A percentile compares a stretch with the other conserved stretches of the same genome.
These are phyloP conservation scores for Sporothrix luriei DNA, from an alignment of 2,329 filamentous ascomycete genomes.

Conservation along the genomic window DNA sequence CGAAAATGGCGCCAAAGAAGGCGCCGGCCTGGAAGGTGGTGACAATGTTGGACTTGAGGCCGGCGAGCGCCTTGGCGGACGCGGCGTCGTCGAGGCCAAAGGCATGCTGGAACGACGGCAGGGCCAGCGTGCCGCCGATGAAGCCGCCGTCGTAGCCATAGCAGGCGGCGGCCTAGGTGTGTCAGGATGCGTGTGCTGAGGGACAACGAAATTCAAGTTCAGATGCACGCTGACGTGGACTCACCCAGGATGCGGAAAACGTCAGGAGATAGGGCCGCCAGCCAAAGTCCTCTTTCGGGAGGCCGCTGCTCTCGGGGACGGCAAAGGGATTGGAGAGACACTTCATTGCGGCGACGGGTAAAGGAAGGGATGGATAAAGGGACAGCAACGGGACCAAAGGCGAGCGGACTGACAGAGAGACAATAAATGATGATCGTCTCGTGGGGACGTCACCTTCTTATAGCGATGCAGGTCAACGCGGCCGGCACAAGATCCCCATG, in stretches of 20 bases:
- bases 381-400: not conserved
- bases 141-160: slow-evolving; percentile 59
- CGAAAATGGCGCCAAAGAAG: slow-evolving; percentile 53
- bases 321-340: slow-evolving; percentile 16
- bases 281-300: slow-evolving; percentile 28
- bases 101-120: slow-evolving; percentile 51
- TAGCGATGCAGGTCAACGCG: not conserved
- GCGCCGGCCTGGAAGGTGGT: slow-evolving; percentile 55
- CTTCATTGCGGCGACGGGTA: not conserved
- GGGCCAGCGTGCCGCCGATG: slow-evolving; percentile 57
- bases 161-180: slow-evolving; percentile 37
- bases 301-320: slow-evolving; percentile 9
- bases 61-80: slow-evolving; percentile 34
- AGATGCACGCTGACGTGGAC: not conserved
- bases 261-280: slow-evolving; percentile 29
- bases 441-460: not conserved
- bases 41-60: slow-evolving; percentile 43
- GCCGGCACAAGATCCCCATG: not conserved
- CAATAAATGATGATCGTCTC: not conserved
- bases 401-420: not conserved
- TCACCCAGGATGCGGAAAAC: slow-evolving; percentile 26
- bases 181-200: not conserved
- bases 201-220: too few relatives aligned
- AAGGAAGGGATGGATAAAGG: too few relatives aligned
- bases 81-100: slow-evolving; percentile 43